Evolutionary conservation across 768 basidiomycete species (phyloP).

Genomic region (Hortiboletus campestris): DNA sequence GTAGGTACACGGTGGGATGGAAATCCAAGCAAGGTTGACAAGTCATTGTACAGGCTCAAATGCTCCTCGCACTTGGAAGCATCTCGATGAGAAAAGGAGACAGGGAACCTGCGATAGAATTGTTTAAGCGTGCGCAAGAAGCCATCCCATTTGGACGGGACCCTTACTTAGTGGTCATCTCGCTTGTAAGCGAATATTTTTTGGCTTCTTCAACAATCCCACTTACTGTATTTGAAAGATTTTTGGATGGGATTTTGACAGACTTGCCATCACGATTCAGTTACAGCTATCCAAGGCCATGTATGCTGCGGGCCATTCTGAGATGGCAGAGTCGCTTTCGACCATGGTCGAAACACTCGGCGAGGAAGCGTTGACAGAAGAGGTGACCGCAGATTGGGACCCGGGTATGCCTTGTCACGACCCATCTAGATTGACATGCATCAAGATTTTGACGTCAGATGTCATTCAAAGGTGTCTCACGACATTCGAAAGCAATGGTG

Average conservation of each 20-base stretch:
- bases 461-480: neutral
- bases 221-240: neutral
- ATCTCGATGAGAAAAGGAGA: neutral
- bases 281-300: neutral
- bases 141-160: neutral
- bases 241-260: conserved; percentile 16
- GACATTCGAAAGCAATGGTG: neutral
- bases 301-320: neutral
- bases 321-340: neutral
- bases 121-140: too few relatives aligned
- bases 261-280: neutral
- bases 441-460: too few relatives aligned
- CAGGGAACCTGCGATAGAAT: too few relatives aligned
- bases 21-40: neutral
- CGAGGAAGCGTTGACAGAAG: neutral
- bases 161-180: neutral
- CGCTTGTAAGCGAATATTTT: neutral
- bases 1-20: neutral
- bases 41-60: neutral
- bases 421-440: too few relatives aligned
- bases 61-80: neutral
- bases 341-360: too few relatives aligned
- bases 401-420: neutral
- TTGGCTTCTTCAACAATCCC: neutral
- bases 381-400: neutral